Evolutionary conservation across 768 basidiomycete species (phyloP).

Genomic region (Boletales sp.): DNA sequence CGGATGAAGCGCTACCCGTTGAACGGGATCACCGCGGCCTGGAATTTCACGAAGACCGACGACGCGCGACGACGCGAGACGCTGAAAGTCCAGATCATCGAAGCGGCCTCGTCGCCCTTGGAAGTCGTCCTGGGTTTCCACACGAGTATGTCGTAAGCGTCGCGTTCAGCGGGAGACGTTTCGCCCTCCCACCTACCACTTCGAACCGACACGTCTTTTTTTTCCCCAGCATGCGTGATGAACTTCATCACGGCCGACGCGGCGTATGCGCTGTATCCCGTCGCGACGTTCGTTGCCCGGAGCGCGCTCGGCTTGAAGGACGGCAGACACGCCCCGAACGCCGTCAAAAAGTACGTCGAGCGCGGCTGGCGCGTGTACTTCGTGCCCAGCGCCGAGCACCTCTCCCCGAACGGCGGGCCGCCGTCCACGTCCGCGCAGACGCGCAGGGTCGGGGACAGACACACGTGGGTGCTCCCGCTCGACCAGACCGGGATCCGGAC

Average conservation of each 20-base stretch:
- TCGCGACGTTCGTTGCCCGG: conserved; percentile 35
- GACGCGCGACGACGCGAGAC: neutral
- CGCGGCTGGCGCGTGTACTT: conserved; percentile 35
- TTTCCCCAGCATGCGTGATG: conserved; percentile 17
- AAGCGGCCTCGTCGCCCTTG: conserved; percentile 14
- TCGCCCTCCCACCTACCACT: no score
- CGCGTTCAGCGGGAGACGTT: no score
- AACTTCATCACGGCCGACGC: conserved; percentile 40
- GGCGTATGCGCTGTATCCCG: conserved; percentile 41
- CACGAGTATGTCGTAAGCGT: conserved; percentile 35
- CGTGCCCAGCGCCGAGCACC: conserved; percentile 1
- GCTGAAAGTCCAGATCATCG: conserved; percentile 41
- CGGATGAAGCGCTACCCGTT: neutral
- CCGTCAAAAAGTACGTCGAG: conserved; percentile 30
- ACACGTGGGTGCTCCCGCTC: conserved; percentile 31
- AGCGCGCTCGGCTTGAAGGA: conserved; percentile 19
- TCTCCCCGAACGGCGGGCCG: neutral
- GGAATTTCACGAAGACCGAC: conserved; percentile 22
- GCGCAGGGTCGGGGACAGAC: conserved; percentile 31
- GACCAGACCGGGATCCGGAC: conserved; percentile 14
- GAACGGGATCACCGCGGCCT: conserved; percentile 10
- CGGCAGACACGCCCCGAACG: conserved; percentile 4
- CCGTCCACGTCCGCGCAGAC: conserved; percentile 18
- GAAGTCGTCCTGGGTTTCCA: conserved; percentile 44
- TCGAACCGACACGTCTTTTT: neutral